These are phyloP conservation scores for Vaucheria bursata DNA, from an alignment of 352 stramenopile species.

Conservation along the genomic window DNA sequence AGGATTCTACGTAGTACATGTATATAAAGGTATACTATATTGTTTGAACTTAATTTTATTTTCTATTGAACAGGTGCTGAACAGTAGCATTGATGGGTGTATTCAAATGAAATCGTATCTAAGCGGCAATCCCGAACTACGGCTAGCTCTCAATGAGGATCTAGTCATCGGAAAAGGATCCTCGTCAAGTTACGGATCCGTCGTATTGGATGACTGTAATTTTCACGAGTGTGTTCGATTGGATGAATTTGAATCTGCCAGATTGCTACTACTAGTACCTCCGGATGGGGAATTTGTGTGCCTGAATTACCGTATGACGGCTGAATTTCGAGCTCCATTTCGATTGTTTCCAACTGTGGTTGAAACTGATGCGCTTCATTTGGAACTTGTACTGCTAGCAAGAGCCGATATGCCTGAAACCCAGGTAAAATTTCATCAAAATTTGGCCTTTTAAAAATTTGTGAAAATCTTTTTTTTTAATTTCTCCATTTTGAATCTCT, in stretches of 20 bases:
- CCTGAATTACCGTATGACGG: constrained; percentile 95
- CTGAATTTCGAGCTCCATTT: constrained; percentile 92
- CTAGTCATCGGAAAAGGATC: constrained; percentile 79
- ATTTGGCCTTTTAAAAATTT: too few relatives aligned
- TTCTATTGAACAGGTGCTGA: constrained; percentile 68
- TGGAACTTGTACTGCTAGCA: constrained; percentile 51
- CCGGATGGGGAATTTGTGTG: constrained; percentile 82
- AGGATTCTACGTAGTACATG: too few relatives aligned
- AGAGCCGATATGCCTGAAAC: constrained; percentile 58
- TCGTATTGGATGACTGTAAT: constrained; percentile 82
- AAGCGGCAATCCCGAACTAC: constrained; percentile 89
- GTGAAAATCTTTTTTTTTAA: too few relatives aligned
- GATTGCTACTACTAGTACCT: constrained; percentile 61
- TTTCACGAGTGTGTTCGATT: constrained; percentile 98
- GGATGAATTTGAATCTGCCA: constrained; percentile 82
- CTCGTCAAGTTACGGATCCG: background rate
- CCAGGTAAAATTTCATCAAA: constrained; percentile 10
- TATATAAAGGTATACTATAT: too few relatives aligned
- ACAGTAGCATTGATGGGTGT: constrained; percentile 92
- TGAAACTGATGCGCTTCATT: constrained; percentile 71
- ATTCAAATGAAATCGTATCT: constrained; percentile 98
- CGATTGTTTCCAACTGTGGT: constrained; percentile 93
- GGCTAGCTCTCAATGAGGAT: constrained; percentile 90
- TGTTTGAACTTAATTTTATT: too few relatives aligned
- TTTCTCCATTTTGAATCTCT: too few relatives aligned